A percentile compares a stretch with the other conserved stretches of the same genome.
phyloP scores from a whole-genome alignment of 140 eudicot species.

The Stevia rebaudiana region DNA sequence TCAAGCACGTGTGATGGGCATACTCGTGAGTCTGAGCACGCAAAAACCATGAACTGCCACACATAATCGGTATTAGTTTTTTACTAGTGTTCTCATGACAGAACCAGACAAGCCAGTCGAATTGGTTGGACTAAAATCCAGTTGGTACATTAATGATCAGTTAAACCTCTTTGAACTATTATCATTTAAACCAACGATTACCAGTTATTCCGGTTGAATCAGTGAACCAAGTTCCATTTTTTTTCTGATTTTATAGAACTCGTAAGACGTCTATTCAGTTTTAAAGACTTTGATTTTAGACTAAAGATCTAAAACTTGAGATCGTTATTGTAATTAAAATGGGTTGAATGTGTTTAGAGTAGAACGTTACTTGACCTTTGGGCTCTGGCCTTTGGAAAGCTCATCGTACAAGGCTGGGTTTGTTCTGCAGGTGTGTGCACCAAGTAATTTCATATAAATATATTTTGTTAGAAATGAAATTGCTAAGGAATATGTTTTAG shows the following conservation, averaged over 20 bases:
- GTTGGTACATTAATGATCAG: too few relatives aligned
- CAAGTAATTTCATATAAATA: neutral
- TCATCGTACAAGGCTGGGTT: constrained; percentile 69
- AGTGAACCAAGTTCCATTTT: too few relatives aligned
- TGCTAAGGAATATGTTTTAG: neutral
- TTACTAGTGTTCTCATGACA: neutral
- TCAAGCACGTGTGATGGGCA: constrained; percentile 92
- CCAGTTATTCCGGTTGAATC: too few relatives aligned
- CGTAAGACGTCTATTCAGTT: too few relatives aligned
- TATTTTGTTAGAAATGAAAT: neutral
- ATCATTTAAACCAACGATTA: too few relatives aligned
- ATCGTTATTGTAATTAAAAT: neutral
- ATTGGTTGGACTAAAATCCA: too few relatives aligned
- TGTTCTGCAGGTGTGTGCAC: constrained; percentile 39
- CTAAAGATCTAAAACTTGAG: neutral
- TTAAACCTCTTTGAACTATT: too few relatives aligned
- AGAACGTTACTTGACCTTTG: constrained; percentile 47
- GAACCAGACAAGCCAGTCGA: too few relatives aligned
- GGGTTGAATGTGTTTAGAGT: neutral
- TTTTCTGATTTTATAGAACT: too few relatives aligned
- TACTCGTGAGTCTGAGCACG: constrained; percentile 91
- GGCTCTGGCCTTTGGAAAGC: constrained; percentile 90
- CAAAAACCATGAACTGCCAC: constrained; percentile 85
- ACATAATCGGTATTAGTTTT: constrained; percentile 7
- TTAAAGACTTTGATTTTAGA: too few relatives aligned